These are phyloP conservation scores for Cladophialophora exuberans DNA, from an alignment of 2,329 filamentous ascomycete species.

Conservation along the genomic window DNA sequence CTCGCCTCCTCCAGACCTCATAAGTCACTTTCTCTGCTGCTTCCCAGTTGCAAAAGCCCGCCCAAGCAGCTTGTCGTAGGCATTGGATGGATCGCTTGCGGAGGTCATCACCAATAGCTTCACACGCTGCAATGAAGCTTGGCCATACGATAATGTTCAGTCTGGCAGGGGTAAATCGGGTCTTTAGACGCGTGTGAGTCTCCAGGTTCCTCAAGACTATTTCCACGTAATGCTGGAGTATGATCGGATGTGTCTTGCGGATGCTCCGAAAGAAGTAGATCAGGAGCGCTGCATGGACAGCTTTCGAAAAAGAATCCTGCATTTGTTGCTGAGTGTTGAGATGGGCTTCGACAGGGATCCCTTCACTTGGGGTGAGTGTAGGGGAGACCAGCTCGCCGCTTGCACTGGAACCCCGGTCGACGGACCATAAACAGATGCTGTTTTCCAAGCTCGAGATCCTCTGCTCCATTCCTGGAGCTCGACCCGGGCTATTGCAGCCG, in stretches of 20 bases:
- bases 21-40: conserved; percentile 8
- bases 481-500: no score
- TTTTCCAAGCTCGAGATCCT: no score
- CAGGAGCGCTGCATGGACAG: conserved; percentile 48
- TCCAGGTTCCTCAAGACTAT: conserved; percentile 44
- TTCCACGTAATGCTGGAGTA: conserved; percentile 44
- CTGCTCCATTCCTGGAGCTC: no score
- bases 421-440: no score
- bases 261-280: conserved; percentile 53
- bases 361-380: no score
- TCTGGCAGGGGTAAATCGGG: not conserved
- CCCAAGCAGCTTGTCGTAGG: conserved; percentile 15
- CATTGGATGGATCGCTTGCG: conserved; percentile 8
- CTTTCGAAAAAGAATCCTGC: conserved; percentile 37
- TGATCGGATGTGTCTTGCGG: conserved; percentile 45
- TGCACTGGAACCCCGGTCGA: no score
- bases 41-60: conserved; percentile 12
- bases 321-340: not conserved
- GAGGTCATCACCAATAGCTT: conserved; percentile 38
- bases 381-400: no score
- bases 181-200: conserved; percentile 36
- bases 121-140: conserved; percentile 49
- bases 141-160: conserved; percentile 46
- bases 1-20: conserved; percentile 12
- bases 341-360: not conserved